Evolutionary conservation across 2,329 filamentous ascomycete genomes (phyloP).

Genomic region (Verticillium klebahnii): DNA sequence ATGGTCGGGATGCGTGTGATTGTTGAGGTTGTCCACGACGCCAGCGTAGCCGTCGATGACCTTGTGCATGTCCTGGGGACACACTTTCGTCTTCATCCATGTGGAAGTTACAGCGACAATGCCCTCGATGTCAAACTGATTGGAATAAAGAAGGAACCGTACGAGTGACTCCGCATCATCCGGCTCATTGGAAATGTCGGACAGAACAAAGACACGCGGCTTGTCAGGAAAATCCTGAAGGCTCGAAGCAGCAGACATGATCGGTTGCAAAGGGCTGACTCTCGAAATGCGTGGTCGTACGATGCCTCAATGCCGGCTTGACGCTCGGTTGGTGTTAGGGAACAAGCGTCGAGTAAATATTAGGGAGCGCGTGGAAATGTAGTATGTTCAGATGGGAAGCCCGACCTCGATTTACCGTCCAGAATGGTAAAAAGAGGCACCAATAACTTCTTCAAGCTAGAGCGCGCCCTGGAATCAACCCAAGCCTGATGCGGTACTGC

Average conservation of each 20-base stretch:
- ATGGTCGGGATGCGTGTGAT: constrained; percentile 38
- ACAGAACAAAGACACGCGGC: constrained; percentile 32
- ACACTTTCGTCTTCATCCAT: constrained; percentile 35
- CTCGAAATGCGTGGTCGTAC: background rate
- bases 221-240: constrained; percentile 11
- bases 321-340: background rate
- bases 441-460: background rate
- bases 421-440: background rate
- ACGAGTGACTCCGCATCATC: constrained; percentile 39
- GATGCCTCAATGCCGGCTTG: background rate
- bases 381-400: background rate
- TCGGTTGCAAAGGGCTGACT: background rate
- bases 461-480: background rate
- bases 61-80: constrained; percentile 35
- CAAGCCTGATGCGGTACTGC: background rate
- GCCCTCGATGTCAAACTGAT: constrained; percentile 39
- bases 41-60: constrained; percentile 35
- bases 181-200: constrained; percentile 40
- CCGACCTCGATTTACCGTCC: background rate
- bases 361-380: background rate
- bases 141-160: constrained; percentile 37
- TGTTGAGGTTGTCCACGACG: constrained; percentile 40
- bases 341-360: background rate
- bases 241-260: background rate
- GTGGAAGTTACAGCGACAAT: constrained; percentile 38